Percentiles rank a stretch among this genome's conserved stretches.
Conservation (phyloP, 1,284 basidiomycete species). For the Ganoderma lingzhi region DNA sequence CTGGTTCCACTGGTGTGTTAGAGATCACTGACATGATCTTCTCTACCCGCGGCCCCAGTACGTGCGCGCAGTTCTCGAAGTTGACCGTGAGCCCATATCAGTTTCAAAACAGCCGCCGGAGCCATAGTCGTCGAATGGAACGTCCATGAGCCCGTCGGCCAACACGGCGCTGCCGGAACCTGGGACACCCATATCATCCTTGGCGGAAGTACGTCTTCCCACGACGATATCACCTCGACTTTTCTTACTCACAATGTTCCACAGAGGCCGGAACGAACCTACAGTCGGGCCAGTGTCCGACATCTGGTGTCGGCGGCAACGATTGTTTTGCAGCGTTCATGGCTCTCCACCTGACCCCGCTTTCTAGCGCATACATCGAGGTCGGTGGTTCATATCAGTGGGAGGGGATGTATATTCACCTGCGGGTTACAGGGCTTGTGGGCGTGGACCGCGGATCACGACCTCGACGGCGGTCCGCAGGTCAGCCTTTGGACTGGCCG, state of each 20-base stretch:
- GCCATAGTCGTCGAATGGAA: constrained; percentile 83
- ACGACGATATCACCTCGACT: background rate
- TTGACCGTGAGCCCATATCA: background rate
- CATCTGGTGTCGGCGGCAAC: constrained; percentile 48
- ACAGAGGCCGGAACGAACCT: constrained; percentile 64
- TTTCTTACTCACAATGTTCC: background rate
- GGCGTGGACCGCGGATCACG: constrained; percentile 86
- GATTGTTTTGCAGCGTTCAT: constrained; percentile 68
- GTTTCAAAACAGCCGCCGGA: constrained; percentile 54
- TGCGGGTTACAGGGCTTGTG: constrained; percentile 48
- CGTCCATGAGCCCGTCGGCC: constrained; percentile 59
- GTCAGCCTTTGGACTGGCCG: constrained; percentile 75
- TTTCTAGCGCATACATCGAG: constrained; percentile 66
- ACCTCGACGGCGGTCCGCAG: constrained; percentile 62
- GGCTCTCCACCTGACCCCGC: constrained; percentile 67
- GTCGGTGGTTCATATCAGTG: constrained; percentile 38
- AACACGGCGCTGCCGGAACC: constrained; percentile 69
- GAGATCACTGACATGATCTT: constrained; percentile 71
- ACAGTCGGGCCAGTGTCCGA: constrained; percentile 53
- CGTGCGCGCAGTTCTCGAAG: constrained; percentile 30
- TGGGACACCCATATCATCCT: constrained; percentile 75
- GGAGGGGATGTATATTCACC: background rate
- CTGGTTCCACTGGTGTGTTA: constrained; percentile 56
- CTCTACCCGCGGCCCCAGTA: constrained; percentile 63
- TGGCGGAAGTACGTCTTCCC: constrained; percentile 26